These are phyloP conservation scores for Beauveria australis DNA, from an alignment of 2,329 filamentous ascomycete genomes.

Conservation along the genomic window DNA sequence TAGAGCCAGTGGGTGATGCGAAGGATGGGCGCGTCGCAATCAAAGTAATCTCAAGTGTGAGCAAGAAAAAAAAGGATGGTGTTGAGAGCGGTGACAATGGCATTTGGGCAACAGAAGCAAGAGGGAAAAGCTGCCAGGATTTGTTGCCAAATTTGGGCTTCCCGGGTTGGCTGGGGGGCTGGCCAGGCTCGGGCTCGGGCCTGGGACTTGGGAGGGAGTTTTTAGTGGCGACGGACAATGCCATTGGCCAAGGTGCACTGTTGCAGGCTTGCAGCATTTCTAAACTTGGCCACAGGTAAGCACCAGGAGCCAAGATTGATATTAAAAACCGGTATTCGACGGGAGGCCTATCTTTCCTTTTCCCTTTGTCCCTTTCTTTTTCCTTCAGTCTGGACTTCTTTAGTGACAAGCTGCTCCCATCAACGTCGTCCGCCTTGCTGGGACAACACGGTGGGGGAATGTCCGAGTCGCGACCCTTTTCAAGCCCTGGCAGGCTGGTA, in stretches of 20 bases:
- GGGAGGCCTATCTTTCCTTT: too few relatives aligned
- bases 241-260: too few relatives aligned
- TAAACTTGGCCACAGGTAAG: too few relatives aligned
- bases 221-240: too few relatives aligned
- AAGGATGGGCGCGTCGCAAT: background rate
- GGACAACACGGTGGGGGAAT: background rate
- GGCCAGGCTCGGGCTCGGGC: background rate
- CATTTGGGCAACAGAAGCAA: conserved; percentile 1
- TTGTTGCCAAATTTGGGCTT: background rate
- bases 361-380: too few relatives aligned
- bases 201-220: too few relatives aligned
- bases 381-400: too few relatives aligned
- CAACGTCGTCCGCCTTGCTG: too few relatives aligned
- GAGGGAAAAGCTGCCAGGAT: background rate
- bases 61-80: background rate
- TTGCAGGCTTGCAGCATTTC: too few relatives aligned
- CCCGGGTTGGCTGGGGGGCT: background rate
- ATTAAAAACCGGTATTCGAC: too few relatives aligned
- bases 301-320: too few relatives aligned
- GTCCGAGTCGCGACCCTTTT: background rate
- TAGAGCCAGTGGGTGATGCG: background rate
- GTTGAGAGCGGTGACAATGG: background rate
- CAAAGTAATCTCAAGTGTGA: background rate
- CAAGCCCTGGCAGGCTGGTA: background rate
- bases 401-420: too few relatives aligned